Evolutionary conservation across 2,329 filamentous ascomycete genomes (phyloP).

Genomic region (Aspergillus flavus): DNA sequence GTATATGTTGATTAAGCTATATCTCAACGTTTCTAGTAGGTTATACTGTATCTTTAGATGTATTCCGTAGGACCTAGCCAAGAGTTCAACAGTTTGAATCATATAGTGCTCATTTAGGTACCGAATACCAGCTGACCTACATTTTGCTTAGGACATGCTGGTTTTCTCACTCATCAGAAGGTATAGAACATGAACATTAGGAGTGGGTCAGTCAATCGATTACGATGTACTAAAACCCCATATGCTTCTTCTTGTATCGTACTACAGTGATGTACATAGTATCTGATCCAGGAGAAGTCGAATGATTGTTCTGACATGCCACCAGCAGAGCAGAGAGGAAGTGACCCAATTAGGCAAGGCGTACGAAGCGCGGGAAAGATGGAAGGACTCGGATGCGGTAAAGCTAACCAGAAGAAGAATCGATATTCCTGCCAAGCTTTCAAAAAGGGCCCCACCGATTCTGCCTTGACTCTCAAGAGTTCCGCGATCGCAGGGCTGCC

Average conservation of each 20-base stretch:
- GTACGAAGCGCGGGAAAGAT: not conserved
- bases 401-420: not conserved
- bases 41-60: not conserved
- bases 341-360: not conserved
- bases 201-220: not conserved
- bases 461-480: not conserved
- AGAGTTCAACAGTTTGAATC: too few relatives aligned
- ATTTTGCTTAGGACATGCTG: not conserved
- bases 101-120: not conserved
- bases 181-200: not conserved
- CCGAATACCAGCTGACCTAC: not conserved
- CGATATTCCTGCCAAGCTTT: not conserved
- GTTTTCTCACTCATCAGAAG: not conserved
- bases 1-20: not conserved
- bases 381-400: too few relatives aligned
- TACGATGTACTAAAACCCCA: not conserved
- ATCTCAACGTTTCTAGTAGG: not conserved
- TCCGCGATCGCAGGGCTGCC: not conserved
- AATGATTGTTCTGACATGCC: too few relatives aligned
- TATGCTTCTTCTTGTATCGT: not conserved
- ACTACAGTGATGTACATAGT: too few relatives aligned
- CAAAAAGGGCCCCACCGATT: not conserved
- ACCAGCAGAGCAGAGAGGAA: too few relatives aligned
- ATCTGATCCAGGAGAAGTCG: not conserved
- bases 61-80: too few relatives aligned